phyloP scores from a whole-genome alignment of 371 early-diverging fungal species.

The Circinella umbellata region DNA sequence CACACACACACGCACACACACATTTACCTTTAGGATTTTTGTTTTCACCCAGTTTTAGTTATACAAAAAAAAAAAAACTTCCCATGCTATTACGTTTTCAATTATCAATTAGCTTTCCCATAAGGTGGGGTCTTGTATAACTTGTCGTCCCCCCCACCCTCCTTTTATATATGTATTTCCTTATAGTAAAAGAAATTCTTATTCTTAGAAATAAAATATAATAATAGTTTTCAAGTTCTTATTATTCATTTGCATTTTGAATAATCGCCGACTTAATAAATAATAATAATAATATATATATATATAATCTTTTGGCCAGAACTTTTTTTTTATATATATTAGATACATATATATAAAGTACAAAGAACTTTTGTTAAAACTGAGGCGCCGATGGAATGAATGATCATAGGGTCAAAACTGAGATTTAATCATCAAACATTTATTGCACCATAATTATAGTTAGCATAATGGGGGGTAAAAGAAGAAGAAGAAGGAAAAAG shows the following conservation, averaged over 20 bases:
- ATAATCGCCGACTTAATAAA: conserved; percentile 6
- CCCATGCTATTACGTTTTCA: not conserved
- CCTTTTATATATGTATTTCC: not conserved
- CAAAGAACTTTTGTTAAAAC: not conserved
- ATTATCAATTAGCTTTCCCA: not conserved
- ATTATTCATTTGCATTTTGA: not conserved
- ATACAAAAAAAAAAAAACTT: not conserved
- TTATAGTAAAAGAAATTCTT: no score
- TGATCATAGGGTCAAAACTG: conserved; percentile 1
- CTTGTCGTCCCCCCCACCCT: not conserved
- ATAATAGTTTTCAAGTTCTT: not conserved
- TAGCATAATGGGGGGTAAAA: not conserved
- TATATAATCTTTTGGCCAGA: not conserved
- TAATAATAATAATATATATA: not conserved
- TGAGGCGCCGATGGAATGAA: not conserved
- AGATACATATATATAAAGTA: not conserved
- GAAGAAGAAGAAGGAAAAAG: not conserved
- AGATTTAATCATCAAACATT: not conserved
- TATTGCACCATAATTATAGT: no score
- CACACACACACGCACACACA: not conserved
- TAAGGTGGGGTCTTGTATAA: conserved; percentile 4
- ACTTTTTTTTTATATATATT: not conserved
- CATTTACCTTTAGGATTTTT: not conserved
- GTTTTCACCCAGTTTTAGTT: not conserved
- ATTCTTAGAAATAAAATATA: not conserved